These are phyloP conservation scores for Ailanthus altissimus DNA, from an alignment of 345 rosid species.

Conservation along the genomic window DNA sequence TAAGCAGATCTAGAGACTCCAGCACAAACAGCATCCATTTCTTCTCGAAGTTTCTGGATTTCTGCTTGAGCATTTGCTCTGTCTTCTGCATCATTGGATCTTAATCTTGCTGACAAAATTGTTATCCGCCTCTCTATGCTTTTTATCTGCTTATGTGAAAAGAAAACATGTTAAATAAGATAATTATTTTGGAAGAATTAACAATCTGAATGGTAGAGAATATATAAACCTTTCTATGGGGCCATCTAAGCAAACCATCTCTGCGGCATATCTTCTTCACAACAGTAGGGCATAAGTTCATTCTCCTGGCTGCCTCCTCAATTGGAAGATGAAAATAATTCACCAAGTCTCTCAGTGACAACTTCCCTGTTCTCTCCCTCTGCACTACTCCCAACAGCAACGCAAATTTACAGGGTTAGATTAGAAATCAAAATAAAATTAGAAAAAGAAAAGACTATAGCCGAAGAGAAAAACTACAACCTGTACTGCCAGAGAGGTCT, in stretches of 20 bases:
- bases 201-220: background rate
- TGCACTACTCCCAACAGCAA: constrained; percentile 29
- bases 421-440: background rate
- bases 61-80: constrained; percentile 33
- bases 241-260: constrained; percentile 52
- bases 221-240: constrained; percentile 51
- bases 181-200: background rate
- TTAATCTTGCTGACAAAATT: background rate
- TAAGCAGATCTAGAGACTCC: constrained; percentile 5
- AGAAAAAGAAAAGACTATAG: background rate
- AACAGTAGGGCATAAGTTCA: constrained; percentile 57
- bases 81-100: constrained; percentile 23
- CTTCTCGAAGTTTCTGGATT: constrained; percentile 27
- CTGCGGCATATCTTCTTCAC: constrained; percentile 56
- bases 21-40: constrained; percentile 27
- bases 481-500: constrained; percentile 39
- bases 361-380: constrained; percentile 55
- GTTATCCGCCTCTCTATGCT: constrained; percentile 37
- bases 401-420: background rate
- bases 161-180: background rate
- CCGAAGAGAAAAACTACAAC: constrained; percentile 19
- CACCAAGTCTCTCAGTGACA: constrained; percentile 42
- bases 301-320: constrained; percentile 45
- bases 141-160: constrained; percentile 35
- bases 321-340: constrained; percentile 53